Conservation (phyloP, 164 flowering plant genomes). For the Annona cherimola region DNA sequence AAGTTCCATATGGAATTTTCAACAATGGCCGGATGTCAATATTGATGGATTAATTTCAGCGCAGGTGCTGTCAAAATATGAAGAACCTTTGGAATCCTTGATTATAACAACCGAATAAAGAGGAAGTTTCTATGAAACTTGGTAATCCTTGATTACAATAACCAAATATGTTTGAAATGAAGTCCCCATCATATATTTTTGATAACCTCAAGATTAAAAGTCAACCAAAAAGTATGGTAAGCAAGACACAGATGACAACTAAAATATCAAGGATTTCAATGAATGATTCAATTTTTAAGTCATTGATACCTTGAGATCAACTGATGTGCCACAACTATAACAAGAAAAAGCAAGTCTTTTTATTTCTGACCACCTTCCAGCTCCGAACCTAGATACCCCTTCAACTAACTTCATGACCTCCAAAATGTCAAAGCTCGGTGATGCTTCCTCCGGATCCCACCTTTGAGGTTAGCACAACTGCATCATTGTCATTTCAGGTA, state of each 20-base stretch:
- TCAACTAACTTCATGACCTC: slow-evolving; percentile 92
- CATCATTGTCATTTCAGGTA: slow-evolving; percentile 39
- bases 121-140: neutral
- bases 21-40: neutral
- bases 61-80: neutral
- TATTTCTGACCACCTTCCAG: slow-evolving; percentile 98
- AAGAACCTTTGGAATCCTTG: neutral
- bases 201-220: neutral
- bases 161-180: neutral
- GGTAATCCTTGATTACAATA: neutral
- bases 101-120: neutral
- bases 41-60: neutral
- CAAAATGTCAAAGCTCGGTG: slow-evolving; percentile 88
- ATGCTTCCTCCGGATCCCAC: slow-evolving; percentile 81
- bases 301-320: slow-evolving; percentile 77
- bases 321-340: slow-evolving; percentile 77
- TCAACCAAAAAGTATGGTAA: neutral
- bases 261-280: neutral
- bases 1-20: neutral
- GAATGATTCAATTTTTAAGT: neutral
- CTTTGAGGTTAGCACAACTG: slow-evolving; percentile 48
- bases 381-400: slow-evolving; percentile 88
- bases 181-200: neutral
- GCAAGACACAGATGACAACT: neutral
- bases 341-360: slow-evolving; percentile 82